Evolutionary conservation across 805 yeast genomes (phyloP).

Genomic region (Ogataea saltuana): DNA sequence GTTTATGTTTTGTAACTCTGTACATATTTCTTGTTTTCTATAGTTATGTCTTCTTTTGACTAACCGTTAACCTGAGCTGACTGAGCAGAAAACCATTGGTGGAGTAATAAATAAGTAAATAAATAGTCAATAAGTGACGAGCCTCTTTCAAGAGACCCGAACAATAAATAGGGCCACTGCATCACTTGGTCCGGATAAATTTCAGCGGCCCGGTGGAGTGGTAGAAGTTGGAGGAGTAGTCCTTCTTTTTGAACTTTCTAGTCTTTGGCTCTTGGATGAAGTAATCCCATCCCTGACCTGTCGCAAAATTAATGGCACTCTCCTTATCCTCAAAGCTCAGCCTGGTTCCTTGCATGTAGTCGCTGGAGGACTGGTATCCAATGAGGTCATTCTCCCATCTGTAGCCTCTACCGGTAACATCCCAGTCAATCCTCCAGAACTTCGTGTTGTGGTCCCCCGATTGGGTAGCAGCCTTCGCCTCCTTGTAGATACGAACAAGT

Average conservation of each 20-base stretch:
- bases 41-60: conserved; percentile 1
- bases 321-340: conserved; percentile 74
- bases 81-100: too few relatives aligned
- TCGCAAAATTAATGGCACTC: conserved; percentile 75
- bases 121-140: neutral
- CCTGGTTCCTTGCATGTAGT: conserved; percentile 78
- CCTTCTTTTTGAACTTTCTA: conserved; percentile 73
- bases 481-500: conserved; percentile 74
- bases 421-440: conserved; percentile 83
- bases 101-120: conserved; percentile 6
- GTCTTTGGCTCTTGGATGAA: conserved; percentile 79
- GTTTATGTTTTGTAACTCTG: conserved; percentile 11
- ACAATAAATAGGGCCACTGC: too few relatives aligned
- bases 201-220: conserved; percentile 72
- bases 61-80: neutral
- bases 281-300: conserved; percentile 83
- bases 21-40: conserved; percentile 12
- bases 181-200: conserved; percentile 75
- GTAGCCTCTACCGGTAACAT: conserved; percentile 69
- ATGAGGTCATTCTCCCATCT: conserved; percentile 89
- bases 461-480: conserved; percentile 80
- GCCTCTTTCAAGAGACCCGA: too few relatives aligned
- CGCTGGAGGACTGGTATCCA: conserved; percentile 80
- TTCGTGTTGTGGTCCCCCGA: conserved; percentile 56
- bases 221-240: conserved; percentile 68